Conservation (phyloP, 163 green algal genomes). For the Scenedesmus sp. region DNA sequence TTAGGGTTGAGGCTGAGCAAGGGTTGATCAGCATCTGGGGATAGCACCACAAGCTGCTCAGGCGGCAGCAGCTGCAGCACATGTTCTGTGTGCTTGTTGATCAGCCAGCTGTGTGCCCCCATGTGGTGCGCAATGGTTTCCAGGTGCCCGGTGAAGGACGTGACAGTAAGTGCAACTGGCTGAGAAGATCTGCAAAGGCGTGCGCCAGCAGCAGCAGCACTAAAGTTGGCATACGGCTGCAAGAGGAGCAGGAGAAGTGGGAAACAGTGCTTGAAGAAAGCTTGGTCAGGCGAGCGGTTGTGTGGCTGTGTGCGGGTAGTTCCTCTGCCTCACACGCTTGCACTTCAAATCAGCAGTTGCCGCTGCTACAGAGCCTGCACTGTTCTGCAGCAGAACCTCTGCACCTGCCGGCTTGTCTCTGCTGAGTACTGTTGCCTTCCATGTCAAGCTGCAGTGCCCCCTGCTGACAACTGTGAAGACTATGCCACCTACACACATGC, state of each 20-base stretch:
- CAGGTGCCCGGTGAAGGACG: constrained; percentile 50
- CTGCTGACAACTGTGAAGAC: too few species aligned
- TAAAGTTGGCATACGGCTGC: neutral
- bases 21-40: constrained; percentile 70
- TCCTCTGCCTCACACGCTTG: too few species aligned
- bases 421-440: too few species aligned
- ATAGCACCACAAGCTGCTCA: constrained; percentile 70
- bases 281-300: too few species aligned
- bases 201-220: constrained; percentile 12
- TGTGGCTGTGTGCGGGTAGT: too few species aligned
- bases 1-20: constrained; percentile 58
- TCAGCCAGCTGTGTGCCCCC: constrained; percentile 51
- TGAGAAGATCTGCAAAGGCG: neutral
- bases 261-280: too few species aligned
- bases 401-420: too few species aligned
- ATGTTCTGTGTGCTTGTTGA: constrained; percentile 40
- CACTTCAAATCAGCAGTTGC: too few species aligned
- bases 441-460: too few species aligned
- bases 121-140: constrained; percentile 43
- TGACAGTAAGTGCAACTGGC: constrained; percentile 52
- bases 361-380: too few species aligned
- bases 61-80: constrained; percentile 54
- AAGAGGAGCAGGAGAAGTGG: too few species aligned
- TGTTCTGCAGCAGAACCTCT: neutral
- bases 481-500: neutral